Conservation (phyloP, 2,329 filamentous ascomycete species). For the Cladosporium sp. region DNA sequence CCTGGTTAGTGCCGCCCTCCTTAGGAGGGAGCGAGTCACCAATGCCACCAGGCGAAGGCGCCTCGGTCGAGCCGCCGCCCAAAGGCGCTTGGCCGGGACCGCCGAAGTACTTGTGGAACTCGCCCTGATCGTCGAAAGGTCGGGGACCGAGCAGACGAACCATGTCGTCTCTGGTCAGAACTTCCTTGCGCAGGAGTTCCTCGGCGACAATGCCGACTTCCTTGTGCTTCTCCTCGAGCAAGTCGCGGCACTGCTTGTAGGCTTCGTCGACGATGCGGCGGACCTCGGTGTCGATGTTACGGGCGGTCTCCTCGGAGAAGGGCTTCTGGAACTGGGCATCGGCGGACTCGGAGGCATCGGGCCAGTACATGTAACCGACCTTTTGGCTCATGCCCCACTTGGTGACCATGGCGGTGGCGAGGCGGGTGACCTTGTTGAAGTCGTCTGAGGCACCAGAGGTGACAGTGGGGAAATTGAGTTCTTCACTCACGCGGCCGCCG, state of each 20-base stretch:
- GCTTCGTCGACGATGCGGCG: conserved; percentile 87
- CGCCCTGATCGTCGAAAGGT: conserved; percentile 77
- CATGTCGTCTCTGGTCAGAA: conserved; percentile 87
- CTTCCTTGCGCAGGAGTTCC: conserved; percentile 87
- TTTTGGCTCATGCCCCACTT: conserved; percentile 98
- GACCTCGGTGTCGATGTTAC: conserved; percentile 87
- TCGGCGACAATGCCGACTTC: conserved; percentile 89
- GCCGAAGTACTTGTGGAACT: conserved; percentile 90
- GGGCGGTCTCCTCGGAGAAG: conserved; percentile 90
- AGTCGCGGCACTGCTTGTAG: conserved; percentile 81
- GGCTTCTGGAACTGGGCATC: conserved; percentile 61
- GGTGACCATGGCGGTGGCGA: conserved; percentile 98
- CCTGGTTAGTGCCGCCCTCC: conserved; percentile 8
- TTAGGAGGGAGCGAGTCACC: conserved; percentile 11
- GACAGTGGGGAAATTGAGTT: conserved; percentile 93
- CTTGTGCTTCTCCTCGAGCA: conserved; percentile 79
- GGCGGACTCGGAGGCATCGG: conserved; percentile 33
- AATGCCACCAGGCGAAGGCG: conserved; percentile 11
- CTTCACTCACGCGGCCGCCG: conserved; percentile 89
- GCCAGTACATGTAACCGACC: conserved; percentile 88
- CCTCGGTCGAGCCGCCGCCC: conserved; percentile 40
- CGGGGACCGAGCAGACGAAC: conserved; percentile 79
- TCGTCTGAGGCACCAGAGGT: conserved; percentile 94
- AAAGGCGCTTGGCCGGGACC: conserved; percentile 26
- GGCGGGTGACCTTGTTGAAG: conserved; percentile 95